Conservation (phyloP, 495 filamentous ascomycete species). For the Terfezia claveryi region DNA sequence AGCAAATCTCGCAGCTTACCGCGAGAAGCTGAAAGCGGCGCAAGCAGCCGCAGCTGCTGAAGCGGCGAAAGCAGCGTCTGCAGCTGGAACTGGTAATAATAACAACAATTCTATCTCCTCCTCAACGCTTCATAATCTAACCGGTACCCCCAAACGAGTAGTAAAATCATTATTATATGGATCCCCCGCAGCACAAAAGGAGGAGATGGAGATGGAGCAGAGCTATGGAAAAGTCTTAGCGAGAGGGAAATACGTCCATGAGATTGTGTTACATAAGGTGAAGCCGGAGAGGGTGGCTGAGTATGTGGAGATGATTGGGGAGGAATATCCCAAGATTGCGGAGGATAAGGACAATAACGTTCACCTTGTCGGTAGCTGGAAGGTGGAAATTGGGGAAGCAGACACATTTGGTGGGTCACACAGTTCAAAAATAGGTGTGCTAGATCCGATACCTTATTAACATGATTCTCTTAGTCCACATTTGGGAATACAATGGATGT, state of each 20-base stretch:
- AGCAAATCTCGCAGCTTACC: conserved; percentile 22
- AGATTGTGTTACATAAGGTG: conserved; percentile 90
- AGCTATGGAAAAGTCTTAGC: conserved; percentile 87
- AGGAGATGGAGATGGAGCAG: conserved; percentile 85
- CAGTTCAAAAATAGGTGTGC: not conserved
- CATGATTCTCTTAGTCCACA: conserved; percentile 44
- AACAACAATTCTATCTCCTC: conserved; percentile 27
- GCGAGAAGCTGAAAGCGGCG: conserved; percentile 1
- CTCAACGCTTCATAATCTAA: conserved; percentile 20
- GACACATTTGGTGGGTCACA: conserved; percentile 73
- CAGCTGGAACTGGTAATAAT: conserved; percentile 36
- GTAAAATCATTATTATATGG: conserved; percentile 65
- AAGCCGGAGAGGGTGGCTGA: conserved; percentile 90
- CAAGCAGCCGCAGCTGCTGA: not conserved
- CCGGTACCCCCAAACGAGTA: not conserved
- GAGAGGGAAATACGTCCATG: conserved; percentile 93
- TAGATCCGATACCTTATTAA: conserved; percentile 4
- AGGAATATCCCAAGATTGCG: conserved; percentile 81
- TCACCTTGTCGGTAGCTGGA: conserved; percentile 92
- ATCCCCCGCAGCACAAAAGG: conserved; percentile 74
- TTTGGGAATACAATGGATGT: conserved; percentile 98
- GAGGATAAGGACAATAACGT: conserved; percentile 64
- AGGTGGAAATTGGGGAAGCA: conserved; percentile 92
- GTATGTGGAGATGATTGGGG: conserved; percentile 76
- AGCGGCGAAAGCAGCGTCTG: conserved; percentile 22